These are phyloP conservation scores for Pelomyxa schiedti DNA, from an alignment of 78 protist species.

Conservation along the genomic window DNA sequence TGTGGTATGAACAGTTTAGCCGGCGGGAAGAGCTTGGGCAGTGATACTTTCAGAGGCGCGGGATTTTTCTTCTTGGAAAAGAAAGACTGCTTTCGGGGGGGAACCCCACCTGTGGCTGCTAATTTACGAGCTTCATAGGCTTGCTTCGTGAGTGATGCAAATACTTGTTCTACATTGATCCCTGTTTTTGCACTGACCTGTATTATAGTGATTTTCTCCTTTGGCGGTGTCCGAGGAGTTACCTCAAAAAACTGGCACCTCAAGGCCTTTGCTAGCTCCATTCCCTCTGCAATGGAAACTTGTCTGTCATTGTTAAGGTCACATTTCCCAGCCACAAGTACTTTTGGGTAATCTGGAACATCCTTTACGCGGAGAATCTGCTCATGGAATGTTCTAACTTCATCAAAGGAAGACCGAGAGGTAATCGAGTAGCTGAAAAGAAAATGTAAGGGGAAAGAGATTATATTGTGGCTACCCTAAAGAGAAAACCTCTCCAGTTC, in stretches of 20 bases:
- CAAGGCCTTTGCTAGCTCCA: slow-evolving; percentile 28
- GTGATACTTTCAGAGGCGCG: too few relatives aligned
- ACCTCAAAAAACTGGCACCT: slow-evolving; percentile 36
- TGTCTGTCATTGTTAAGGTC: slow-evolving; percentile 22
- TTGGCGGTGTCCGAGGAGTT: too few relatives aligned
- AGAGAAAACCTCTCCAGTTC: background rate
- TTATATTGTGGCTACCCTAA: background rate
- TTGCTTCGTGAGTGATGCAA: too few relatives aligned
- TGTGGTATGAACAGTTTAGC: too few relatives aligned
- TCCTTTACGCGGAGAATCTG: slow-evolving; percentile 65
- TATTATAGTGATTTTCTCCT: too few relatives aligned
- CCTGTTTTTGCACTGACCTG: slow-evolving; percentile 56
- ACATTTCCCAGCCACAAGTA: slow-evolving; percentile 58
- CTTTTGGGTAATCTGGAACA: slow-evolving; percentile 20
- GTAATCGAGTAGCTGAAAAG: slow-evolving; percentile 27
- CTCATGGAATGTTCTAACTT: slow-evolving; percentile 29
- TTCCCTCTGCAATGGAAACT: slow-evolving; percentile 26
- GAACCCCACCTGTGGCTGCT: too few relatives aligned
- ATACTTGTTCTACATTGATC: slow-evolving; percentile 49
- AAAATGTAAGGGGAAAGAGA: background rate
- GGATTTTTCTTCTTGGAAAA: too few relatives aligned
- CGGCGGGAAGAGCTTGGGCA: too few relatives aligned
- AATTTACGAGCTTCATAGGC: too few relatives aligned
- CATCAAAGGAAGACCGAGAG: slow-evolving; percentile 15
- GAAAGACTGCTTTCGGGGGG: too few relatives aligned